Base-by-base conservation (phyloP, 2,329 filamentous ascomycete species). In the Talaromyces sp. region DNA sequence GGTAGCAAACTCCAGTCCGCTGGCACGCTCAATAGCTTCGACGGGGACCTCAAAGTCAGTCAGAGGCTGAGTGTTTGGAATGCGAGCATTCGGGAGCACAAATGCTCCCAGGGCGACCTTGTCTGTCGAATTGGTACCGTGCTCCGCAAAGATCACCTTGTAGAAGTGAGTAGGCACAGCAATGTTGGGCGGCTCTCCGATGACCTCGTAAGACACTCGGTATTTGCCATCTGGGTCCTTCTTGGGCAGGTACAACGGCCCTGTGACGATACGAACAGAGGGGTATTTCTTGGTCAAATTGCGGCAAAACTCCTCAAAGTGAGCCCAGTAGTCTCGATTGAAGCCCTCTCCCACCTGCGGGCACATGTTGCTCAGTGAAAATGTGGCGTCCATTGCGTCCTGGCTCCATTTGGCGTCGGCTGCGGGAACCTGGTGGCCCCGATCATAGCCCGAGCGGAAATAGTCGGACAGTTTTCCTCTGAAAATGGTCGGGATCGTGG, bases 141-240 rank as follows among this genome's bases (percentile, higher is more conserved):
- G 92, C 78, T 99, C 95, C 28, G 91, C 95, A 71, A 95, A 96
- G 69, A 99, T 95, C 71, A 99, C 92, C 81, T 99, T 99, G 85
- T 96, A 99, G 80, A 99, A 99, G 77, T 99, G 95, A 25, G 95
- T 99, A 3, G 95, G 95, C 58, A 99, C 95, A 28, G 95, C 93
- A 60, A 99, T 90, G 70, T 92, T 96, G 8, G 95, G 93, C 66
- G 95, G 95, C 73, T 83, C 89, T 44, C 95, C 95, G 69, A 99
- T 96, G 63, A 99, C 89, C 80, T 99, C 95, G 80, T 99, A 98
- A 64, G 84, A 88, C 62, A 97, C 92, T 67, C 92, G 89, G 92
- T 93, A 99, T 81, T 98, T 98, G 69, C 90, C 90, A 80, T 98
- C 95, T 4, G 87, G 82, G 67, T 96, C 92, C 63, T 88, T 85